These are phyloP conservation scores for Aspergillus glaucus DNA, from an alignment of 2,329 filamentous ascomycete species.

Conservation along the genomic window DNA sequence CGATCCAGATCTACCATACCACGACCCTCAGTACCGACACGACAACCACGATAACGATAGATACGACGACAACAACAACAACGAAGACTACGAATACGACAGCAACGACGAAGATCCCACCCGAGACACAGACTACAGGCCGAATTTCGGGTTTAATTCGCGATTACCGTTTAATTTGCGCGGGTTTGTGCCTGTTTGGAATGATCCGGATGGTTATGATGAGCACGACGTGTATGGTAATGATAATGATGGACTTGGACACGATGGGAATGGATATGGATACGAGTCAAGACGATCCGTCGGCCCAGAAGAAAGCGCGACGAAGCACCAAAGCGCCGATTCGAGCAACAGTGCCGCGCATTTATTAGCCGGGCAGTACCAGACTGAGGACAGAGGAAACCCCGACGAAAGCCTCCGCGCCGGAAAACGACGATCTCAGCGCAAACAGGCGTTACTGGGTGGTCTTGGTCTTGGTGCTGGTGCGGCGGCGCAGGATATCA, in stretches of 20 bases:
- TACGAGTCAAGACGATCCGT: background rate
- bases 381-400: slow-evolving; percentile 62
- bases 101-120: too few relatives aligned
- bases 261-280: slow-evolving; percentile 3
- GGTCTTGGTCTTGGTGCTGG: slow-evolving; percentile 8
- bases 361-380: slow-evolving; percentile 47
- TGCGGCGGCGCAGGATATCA: slow-evolving; percentile 20
- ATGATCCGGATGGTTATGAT: background rate
- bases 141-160: too few relatives aligned
- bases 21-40: too few relatives aligned
- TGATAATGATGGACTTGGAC: slow-evolving; percentile 11
- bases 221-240: slow-evolving; percentile 14
- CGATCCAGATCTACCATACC: too few relatives aligned
- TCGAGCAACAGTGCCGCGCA: slow-evolving; percentile 39
- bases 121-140: too few relatives aligned
- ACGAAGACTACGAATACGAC: too few relatives aligned
- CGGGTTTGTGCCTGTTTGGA: background rate
- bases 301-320: background rate
- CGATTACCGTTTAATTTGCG: too few relatives aligned
- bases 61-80: too few relatives aligned
- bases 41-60: too few relatives aligned
- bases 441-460: slow-evolving; percentile 19
- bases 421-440: slow-evolving; percentile 15
- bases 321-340: slow-evolving; percentile 36
- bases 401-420: slow-evolving; percentile 37